Conservation (phyloP, 2,329 filamentous ascomycete genomes). For the Alternaria sp. region DNA sequence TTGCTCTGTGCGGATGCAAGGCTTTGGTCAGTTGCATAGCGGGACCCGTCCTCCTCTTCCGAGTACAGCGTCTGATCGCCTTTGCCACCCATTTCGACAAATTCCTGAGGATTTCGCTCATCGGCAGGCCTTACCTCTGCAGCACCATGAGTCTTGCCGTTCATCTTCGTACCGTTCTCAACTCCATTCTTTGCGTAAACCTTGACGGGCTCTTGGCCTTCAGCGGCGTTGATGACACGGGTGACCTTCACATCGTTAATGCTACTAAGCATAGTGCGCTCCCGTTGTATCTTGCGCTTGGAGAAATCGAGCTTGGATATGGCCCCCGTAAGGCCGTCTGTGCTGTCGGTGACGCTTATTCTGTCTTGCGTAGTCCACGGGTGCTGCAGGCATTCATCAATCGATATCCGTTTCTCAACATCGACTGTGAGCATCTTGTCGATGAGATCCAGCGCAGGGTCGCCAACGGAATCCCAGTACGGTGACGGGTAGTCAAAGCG, state of each 20-base stretch:
- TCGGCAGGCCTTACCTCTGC: conserved; percentile 71
- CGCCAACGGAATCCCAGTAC: conserved; percentile 90
- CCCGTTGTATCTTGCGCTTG: conserved; percentile 77
- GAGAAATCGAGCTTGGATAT: conserved; percentile 83
- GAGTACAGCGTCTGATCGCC: conserved; percentile 79
- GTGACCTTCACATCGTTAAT: conserved; percentile 76
- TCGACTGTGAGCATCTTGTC: conserved; percentile 94
- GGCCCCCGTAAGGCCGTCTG: conserved; percentile 88
- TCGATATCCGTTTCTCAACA: conserved; percentile 79
- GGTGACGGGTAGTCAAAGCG: conserved; percentile 94
- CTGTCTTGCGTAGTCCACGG: conserved; percentile 76
- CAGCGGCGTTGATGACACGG: conserved; percentile 63
- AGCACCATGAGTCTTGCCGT: conserved; percentile 9
- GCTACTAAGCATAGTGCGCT: conserved; percentile 82
- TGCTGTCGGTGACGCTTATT: conserved; percentile 77
- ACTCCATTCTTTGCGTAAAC: conserved; percentile 48
- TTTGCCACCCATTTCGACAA: conserved; percentile 83
- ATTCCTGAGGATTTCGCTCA: conserved; percentile 73
- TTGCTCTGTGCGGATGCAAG: conserved; percentile 14
- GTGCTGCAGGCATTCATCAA: conserved; percentile 89
- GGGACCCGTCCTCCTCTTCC: conserved; percentile 62
- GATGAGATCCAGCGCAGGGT: conserved; percentile 89
- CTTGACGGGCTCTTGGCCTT: conserved; percentile 55
- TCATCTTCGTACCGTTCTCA: conserved; percentile 28
- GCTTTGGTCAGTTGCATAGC: conserved; percentile 38